phyloP scores from a whole-genome alignment of 257 asterid species.

The Solanum paucissectum region DNA sequence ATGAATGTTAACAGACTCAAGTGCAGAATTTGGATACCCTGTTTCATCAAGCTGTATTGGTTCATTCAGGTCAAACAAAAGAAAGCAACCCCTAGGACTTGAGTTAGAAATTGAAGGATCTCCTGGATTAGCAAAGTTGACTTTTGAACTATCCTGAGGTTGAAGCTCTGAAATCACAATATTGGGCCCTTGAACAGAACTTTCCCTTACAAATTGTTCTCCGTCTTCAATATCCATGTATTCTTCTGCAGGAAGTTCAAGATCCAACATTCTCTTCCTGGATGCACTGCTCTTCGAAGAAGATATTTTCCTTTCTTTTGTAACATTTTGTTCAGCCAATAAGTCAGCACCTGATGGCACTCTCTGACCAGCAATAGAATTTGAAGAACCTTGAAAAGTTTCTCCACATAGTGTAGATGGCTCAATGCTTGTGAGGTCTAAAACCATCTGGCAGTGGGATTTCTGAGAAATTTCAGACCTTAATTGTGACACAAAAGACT shows the following conservation, averaged over 20 bases:
- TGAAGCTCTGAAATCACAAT: constrained; percentile 3
- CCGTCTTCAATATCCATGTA: constrained; percentile 23
- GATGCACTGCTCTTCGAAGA: constrained; percentile 2
- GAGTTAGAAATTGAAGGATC: constrained; percentile 17
- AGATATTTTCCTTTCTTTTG: constrained; percentile 11
- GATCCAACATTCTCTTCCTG: constrained; percentile 31
- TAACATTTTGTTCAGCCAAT: constrained; percentile 5
- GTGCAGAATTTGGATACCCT: constrained; percentile 12
- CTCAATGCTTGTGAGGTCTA: constrained; percentile 8
- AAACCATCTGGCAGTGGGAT: constrained; percentile 19
- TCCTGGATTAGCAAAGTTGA: constrained; percentile 13
- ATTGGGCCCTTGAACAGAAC: constrained; percentile 11
- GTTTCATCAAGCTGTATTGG: constrained; percentile 38
- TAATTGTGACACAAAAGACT: constrained; percentile 15
- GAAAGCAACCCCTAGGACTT: constrained; percentile 8
- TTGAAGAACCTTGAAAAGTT: constrained; percentile 19
- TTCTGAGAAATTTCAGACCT: constrained; percentile 23
- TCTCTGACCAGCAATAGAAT: constrained; percentile 2
- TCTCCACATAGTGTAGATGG: constrained; percentile 10
- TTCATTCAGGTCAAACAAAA: constrained; percentile 61
- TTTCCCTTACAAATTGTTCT: constrained; percentile 18
- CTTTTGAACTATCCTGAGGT: constrained; percentile 12
- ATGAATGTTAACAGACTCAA: constrained; percentile 8
- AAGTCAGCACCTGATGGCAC: constrained; percentile 4
- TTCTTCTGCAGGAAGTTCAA: constrained; percentile 35